These are phyloP conservation scores for Puccinia brachypodii DNA, from an alignment of 1,284 basidiomycete genomes.

Conservation along the genomic window DNA sequence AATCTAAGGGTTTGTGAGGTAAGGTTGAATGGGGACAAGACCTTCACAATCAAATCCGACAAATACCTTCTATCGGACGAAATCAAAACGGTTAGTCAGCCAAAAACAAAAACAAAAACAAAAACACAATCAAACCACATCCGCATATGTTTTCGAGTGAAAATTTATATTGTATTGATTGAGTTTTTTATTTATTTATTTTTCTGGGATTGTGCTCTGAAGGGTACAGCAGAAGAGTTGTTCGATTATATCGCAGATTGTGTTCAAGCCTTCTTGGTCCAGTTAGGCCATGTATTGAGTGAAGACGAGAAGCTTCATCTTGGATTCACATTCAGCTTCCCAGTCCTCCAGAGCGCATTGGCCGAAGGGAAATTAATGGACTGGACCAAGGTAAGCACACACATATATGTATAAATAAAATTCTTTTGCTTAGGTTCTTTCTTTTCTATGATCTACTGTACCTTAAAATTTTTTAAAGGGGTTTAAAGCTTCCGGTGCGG, in stretches of 20 bases:
- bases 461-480: constrained; percentile 59
- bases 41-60: constrained; percentile 83
- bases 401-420: no score
- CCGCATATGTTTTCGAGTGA: neutral
- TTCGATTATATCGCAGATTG: constrained; percentile 86
- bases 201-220: neutral
- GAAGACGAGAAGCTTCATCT: constrained; percentile 68
- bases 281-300: constrained; percentile 60
- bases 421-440: no score
- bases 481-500: constrained; percentile 82
- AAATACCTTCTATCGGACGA: constrained; percentile 89
- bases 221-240: constrained; percentile 35
- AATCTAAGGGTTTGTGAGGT: constrained; percentile 97
- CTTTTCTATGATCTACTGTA: neutral
- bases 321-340: constrained; percentile 93
- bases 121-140: neutral
- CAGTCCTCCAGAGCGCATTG: constrained; percentile 92
- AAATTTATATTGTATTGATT: neutral
- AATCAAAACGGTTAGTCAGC: constrained; percentile 79
- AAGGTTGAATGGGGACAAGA: constrained; percentile 78
- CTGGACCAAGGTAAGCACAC: constrained; percentile 74
- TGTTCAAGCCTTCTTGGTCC: constrained; percentile 89
- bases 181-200: neutral
- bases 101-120: neutral
- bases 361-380: constrained; percentile 83